Percentiles rank a stretch among this genome's conserved stretches.
Evolutionary conservation across 371 early-diverging fungal genomes (phyloP).

Genomic region (Syncephalastrum sp.): DNA sequence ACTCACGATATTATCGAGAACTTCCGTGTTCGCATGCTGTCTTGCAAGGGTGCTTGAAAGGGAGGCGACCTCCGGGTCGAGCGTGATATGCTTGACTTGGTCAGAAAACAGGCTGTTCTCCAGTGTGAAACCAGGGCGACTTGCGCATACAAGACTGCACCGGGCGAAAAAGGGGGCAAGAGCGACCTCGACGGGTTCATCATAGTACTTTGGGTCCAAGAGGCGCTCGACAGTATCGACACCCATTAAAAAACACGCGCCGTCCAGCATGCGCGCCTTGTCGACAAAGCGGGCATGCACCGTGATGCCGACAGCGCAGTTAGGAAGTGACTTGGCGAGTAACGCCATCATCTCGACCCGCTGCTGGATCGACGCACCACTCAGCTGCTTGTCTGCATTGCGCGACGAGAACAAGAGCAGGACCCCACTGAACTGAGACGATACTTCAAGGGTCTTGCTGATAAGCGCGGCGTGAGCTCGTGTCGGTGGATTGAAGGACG

Average conservation of each 20-base stretch:
- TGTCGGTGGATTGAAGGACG: constrained; percentile 72
- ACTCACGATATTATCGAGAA: constrained; percentile 6
- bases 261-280: constrained; percentile 46
- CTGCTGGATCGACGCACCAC: constrained; percentile 48
- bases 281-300: constrained; percentile 59
- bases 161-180: constrained; percentile 52
- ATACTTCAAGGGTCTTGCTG: not conserved
- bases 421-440: constrained; percentile 32
- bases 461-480: constrained; percentile 55
- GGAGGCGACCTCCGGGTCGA: constrained; percentile 10
- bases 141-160: constrained; percentile 47
- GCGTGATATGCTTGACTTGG: constrained; percentile 19
- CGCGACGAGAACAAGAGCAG: constrained; percentile 55
- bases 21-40: not conserved
- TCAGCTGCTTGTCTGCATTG: constrained; percentile 59
- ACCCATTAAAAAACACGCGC: constrained; percentile 62
- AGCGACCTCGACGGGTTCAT: constrained; percentile 26
- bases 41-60: constrained; percentile 37
- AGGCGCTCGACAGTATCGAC: constrained; percentile 61
- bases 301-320: constrained; percentile 49
- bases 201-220: constrained; percentile 64
- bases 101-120: constrained; percentile 22
- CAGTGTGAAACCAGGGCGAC: constrained; percentile 32
- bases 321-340: constrained; percentile 21
- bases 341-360: constrained; percentile 58